These are phyloP conservation scores for Nissolia schottii DNA, from an alignment of 306 rosid species.

Conservation along the genomic window DNA sequence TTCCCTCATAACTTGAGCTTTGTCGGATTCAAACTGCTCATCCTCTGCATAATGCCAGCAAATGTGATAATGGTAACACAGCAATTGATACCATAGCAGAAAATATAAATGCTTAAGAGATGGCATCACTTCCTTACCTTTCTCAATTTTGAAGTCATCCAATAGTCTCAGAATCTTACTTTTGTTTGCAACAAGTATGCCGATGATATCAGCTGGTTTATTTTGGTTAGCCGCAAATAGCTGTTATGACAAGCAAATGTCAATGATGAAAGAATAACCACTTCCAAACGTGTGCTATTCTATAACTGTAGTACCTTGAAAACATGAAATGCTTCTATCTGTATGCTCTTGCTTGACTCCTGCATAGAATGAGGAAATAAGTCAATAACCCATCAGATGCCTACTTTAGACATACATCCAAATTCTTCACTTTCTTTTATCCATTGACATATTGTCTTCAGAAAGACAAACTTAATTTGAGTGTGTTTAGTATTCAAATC, in stretches of 20 bases:
- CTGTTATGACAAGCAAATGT: conserved; percentile 45
- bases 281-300: neutral
- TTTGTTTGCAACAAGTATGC: conserved; percentile 82
- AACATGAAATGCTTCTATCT: conserved; percentile 93
- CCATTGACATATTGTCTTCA: neutral
- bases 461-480: neutral
- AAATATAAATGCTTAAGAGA: neutral
- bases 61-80: conserved; percentile 16
- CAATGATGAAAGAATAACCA: conserved; percentile 9
- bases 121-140: conserved; percentile 45
- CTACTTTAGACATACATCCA: neutral
- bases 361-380: conserved; percentile 32
- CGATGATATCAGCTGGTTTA: conserved; percentile 73
- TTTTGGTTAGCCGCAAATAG: conserved; percentile 91
- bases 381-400: neutral
- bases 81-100: conserved; percentile 3
- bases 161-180: conserved; percentile 88
- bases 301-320: conserved; percentile 63
- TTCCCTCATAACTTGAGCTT: conserved; percentile 93
- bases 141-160: conserved; percentile 86
- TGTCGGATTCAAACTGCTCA: conserved; percentile 93
- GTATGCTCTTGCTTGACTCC: conserved; percentile 99
- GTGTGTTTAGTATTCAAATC: neutral
- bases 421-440: neutral
- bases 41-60: conserved; percentile 60